Evolutionary conservation across 2,329 filamentous ascomycete genomes (phyloP).

Genomic region (Exophiala aquamarina): DNA sequence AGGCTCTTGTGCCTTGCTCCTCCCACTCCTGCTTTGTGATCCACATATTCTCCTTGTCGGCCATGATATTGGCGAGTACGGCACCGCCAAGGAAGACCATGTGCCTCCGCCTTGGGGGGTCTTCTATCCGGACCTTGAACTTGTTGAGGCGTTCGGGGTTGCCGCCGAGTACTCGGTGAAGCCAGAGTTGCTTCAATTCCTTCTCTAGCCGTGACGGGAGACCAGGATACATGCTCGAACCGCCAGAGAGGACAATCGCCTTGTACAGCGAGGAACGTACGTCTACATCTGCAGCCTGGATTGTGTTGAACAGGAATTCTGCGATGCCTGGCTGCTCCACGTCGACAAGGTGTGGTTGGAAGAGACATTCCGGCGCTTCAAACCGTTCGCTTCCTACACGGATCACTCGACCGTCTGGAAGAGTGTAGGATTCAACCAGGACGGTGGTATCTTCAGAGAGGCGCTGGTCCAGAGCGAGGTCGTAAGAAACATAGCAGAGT

Average conservation of each 20-base stretch:
- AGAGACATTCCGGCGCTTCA: slow-evolving; percentile 95
- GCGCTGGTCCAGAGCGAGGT: slow-evolving; percentile 92
- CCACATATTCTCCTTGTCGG: slow-evolving; percentile 99
- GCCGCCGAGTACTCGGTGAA: slow-evolving; percentile 84
- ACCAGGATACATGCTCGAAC: slow-evolving; percentile 98
- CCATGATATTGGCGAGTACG: slow-evolving; percentile 97
- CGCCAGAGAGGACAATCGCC: slow-evolving; percentile 93
- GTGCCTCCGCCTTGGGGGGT: slow-evolving; percentile 90
- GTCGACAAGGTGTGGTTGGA: slow-evolving; percentile 97
- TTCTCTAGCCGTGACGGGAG: slow-evolving; percentile 94
- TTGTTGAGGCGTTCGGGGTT: slow-evolving; percentile 92
- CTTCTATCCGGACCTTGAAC: slow-evolving; percentile 99
- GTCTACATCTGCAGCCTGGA: slow-evolving; percentile 92
- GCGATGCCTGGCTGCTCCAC: slow-evolving; percentile 96
- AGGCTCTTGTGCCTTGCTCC: slow-evolving; percentile 78
- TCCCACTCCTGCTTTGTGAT: slow-evolving; percentile 96
- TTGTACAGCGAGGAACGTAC: slow-evolving; percentile 93
- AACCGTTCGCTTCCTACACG: slow-evolving; percentile 95
- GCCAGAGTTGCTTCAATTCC: slow-evolving; percentile 97
- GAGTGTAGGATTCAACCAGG: slow-evolving; percentile 93
- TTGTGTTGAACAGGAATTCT: slow-evolving; percentile 98
- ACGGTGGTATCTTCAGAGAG: slow-evolving; percentile 97
- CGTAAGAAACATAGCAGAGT: slow-evolving; percentile 98
- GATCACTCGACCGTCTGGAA: slow-evolving; percentile 94
- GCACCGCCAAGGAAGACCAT: slow-evolving; percentile 99